Evolutionary conservation across 1,284 basidiomycete species (phyloP).

Genomic region (Irpex sp.): DNA sequence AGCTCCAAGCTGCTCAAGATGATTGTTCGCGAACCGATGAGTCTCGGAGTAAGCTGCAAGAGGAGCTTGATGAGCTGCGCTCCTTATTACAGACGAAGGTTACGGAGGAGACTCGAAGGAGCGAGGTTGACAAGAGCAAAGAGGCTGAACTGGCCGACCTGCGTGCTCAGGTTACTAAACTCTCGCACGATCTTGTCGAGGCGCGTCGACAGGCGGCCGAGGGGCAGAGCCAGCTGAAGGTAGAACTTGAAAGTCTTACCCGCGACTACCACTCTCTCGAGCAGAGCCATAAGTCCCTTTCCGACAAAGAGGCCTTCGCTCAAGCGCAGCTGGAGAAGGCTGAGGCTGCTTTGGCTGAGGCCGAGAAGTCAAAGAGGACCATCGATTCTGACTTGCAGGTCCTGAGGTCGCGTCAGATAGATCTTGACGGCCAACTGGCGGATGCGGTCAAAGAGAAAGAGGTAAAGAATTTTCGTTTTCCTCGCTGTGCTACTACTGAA

Average conservation of each 20-base stretch:
- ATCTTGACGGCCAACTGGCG: slow-evolving; percentile 64
- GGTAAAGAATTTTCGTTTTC: slow-evolving; percentile 37
- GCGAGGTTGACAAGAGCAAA: slow-evolving; percentile 84
- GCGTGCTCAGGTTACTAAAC: slow-evolving; percentile 59
- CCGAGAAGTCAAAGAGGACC: slow-evolving; percentile 69
- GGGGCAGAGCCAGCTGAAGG: slow-evolving; percentile 62
- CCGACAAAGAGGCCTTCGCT: slow-evolving; percentile 49
- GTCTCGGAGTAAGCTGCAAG: slow-evolving; percentile 63
- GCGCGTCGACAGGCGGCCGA: slow-evolving; percentile 56
- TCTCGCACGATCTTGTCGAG: slow-evolving; percentile 61
- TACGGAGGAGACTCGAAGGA: slow-evolving; percentile 81
- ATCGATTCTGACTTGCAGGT: slow-evolving; percentile 76
- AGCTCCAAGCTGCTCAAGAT: slow-evolving; percentile 62
- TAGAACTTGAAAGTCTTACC: slow-evolving; percentile 58
- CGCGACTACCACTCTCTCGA: slow-evolving; percentile 58
- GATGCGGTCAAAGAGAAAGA: slow-evolving; percentile 67
- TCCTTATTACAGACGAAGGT: slow-evolving; percentile 80
- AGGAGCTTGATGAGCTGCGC: slow-evolving; percentile 85
- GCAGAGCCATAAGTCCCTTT: slow-evolving; percentile 60
- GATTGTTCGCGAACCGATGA: slow-evolving; percentile 54
- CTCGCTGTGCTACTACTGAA: background rate
- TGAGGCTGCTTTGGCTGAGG: slow-evolving; percentile 52
- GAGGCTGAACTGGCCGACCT: slow-evolving; percentile 80
- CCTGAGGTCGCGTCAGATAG: slow-evolving; percentile 69
- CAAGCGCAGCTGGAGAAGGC: slow-evolving; percentile 52